Percentiles rank a stretch among this genome's conserved stretches.
Evolutionary conservation across 2,329 filamentous ascomycete genomes (phyloP).

Genomic region (Fusarium dlaminii): DNA sequence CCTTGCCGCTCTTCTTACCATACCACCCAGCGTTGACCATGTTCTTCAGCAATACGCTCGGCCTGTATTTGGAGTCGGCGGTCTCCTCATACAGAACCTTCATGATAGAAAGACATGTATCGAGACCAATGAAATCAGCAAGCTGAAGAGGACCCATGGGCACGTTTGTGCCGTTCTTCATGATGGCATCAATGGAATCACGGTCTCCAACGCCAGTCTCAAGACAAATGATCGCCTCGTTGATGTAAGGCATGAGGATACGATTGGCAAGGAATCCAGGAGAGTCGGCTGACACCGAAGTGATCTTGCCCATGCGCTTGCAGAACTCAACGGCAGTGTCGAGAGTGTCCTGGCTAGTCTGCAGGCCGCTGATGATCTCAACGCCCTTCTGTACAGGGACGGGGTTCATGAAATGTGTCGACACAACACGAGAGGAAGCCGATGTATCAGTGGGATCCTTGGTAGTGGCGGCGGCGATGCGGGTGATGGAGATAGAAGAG

Average conservation of each 20-base stretch:
- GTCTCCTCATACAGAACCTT: slow-evolving; percentile 91
- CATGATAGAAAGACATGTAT: slow-evolving; percentile 98
- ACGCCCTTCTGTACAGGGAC: slow-evolving; percentile 97
- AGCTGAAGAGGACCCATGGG: slow-evolving; percentile 96
- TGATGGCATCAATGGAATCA: slow-evolving; percentile 95
- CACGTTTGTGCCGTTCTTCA: slow-evolving; percentile 99
- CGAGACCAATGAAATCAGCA: slow-evolving; percentile 96
- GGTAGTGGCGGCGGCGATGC: slow-evolving; percentile 88
- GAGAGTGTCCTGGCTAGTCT: slow-evolving; percentile 85
- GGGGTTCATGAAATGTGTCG: slow-evolving; percentile 99
- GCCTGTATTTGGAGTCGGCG: slow-evolving; percentile 94
- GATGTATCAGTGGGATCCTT: slow-evolving; percentile 81
- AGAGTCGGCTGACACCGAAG: slow-evolving; percentile 86
- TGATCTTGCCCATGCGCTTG: slow-evolving; percentile 90
- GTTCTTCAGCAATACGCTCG: slow-evolving; percentile 85
- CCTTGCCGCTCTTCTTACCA: slow-evolving; percentile 96
- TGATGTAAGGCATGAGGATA: slow-evolving; percentile 99
- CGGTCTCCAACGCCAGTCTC: slow-evolving; percentile 90
- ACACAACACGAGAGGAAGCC: slow-evolving; percentile 86
- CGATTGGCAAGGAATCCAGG: slow-evolving; percentile 96
- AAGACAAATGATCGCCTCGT: slow-evolving; percentile 95
- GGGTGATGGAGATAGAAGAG: slow-evolving; percentile 97
- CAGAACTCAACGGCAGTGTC: slow-evolving; percentile 87
- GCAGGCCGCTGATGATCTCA: slow-evolving; percentile 94
- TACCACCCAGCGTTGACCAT: slow-evolving; percentile 99